phyloP scores from a whole-genome alignment of 2,329 filamentous ascomycete species.

The Simplicillium sp. region DNA sequence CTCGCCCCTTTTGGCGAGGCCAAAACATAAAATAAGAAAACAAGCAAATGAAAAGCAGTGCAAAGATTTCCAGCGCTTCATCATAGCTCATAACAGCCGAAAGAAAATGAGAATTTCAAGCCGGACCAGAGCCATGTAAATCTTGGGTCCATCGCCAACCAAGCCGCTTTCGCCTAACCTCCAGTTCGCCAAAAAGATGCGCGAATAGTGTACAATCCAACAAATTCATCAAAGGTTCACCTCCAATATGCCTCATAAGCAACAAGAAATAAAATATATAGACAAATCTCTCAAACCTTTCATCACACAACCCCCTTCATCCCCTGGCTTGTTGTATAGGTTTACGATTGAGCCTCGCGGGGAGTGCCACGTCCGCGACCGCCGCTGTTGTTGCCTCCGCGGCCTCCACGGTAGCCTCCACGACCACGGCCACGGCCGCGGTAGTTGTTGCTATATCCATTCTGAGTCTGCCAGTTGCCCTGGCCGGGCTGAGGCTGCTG shows the following conservation, averaged over 20 bases:
- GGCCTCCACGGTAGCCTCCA: constrained; percentile 25
- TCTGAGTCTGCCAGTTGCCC: constrained; percentile 32
- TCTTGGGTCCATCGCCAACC: constrained; percentile 19
- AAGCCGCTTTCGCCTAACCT: constrained; percentile 22
- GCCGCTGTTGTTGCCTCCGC: constrained; percentile 15
- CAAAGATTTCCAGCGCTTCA: constrained; percentile 4
- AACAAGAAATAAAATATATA: constrained; percentile 14
- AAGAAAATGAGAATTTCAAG: constrained; percentile 1
- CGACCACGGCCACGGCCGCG: constrained; percentile 27
- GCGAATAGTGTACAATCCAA: constrained; percentile 35
- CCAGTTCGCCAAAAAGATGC: constrained; percentile 24
- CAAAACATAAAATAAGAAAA: background rate
- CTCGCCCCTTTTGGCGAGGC: too few species aligned
- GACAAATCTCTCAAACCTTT: constrained; percentile 9
- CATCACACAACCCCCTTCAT: constrained; percentile 5
- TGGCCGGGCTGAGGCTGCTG: constrained; percentile 19
- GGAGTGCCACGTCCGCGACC: constrained; percentile 26
- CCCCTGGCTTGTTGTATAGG: constrained; percentile 15
- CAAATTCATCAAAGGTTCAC: constrained; percentile 5
- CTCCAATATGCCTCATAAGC: too few species aligned
- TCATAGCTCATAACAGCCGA: constrained; percentile 1
- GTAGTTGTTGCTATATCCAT: constrained; percentile 23
- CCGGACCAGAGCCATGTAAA: constrained; percentile 7
- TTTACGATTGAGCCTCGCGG: constrained; percentile 21
- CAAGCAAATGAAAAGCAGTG: background rate